These are phyloP conservation scores for Coriolopsis trogii DNA, from an alignment of 1,284 basidiomycete genomes.

Conservation along the genomic window DNA sequence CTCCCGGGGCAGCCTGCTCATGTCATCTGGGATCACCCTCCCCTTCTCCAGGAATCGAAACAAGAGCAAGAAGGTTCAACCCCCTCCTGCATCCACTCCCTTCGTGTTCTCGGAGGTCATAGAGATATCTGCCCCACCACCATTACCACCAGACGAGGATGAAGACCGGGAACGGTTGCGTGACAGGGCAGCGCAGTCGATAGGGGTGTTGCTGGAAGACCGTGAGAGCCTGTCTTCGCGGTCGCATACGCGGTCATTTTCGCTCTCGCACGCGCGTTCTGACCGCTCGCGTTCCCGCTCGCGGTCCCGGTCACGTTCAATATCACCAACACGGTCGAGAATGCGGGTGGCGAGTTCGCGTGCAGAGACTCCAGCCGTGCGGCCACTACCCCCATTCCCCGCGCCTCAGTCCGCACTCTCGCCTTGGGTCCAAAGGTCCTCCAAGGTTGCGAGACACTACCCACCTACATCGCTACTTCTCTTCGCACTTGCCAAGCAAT, in stretches of 20 bases:
- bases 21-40: slow-evolving; percentile 21
- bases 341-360: slow-evolving; percentile 17
- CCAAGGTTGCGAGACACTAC: slow-evolving; percentile 64
- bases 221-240: slow-evolving; percentile 24
- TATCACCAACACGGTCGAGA: slow-evolving; percentile 18
- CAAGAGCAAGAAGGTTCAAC: slow-evolving; percentile 43
- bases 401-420: slow-evolving; percentile 50
- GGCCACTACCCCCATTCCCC: slow-evolving; percentile 61
- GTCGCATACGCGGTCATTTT: slow-evolving; percentile 22
- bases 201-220: slow-evolving; percentile 49
- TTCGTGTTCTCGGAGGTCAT: slow-evolving; percentile 68
- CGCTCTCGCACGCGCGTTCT: slow-evolving; percentile 16
- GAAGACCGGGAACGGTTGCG: slow-evolving; percentile 72
- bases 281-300: slow-evolving; percentile 27
- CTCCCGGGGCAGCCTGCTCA: slow-evolving; percentile 26
- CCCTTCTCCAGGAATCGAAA: slow-evolving; percentile 43
- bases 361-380: slow-evolving; percentile 27
- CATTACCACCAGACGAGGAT: slow-evolving; percentile 54
- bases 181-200: slow-evolving; percentile 73
- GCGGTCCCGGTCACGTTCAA: slow-evolving; percentile 18
- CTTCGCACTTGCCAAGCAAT: slow-evolving; percentile 70
- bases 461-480: slow-evolving; percentile 67
- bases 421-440: slow-evolving; percentile 53
- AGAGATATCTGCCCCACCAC: slow-evolving; percentile 61
- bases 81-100: slow-evolving; percentile 27